A percentile compares a stretch with the other conserved stretches of the same genome.
Evolutionary conservation across 208 protist species (phyloP).

Genomic region (Sergeia podlipaevii): DNA sequence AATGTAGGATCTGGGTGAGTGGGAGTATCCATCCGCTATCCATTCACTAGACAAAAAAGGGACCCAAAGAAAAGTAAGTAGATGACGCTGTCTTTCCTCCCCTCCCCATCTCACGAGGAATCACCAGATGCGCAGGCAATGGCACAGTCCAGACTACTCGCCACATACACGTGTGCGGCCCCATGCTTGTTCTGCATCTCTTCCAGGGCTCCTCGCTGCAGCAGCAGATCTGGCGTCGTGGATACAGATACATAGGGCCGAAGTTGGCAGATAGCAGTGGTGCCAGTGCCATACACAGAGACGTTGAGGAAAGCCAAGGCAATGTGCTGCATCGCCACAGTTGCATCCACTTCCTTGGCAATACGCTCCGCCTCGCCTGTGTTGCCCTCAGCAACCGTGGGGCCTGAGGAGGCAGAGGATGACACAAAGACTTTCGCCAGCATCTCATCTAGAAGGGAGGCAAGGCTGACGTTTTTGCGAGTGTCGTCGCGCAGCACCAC

Average conservation of each 20-base stretch:
- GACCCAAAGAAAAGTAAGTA: no score
- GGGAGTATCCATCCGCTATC: no score
- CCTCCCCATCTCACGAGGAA: background rate
- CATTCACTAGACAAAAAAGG: no score
- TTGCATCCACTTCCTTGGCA: slow-evolving; percentile 16
- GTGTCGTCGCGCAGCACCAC: slow-evolving; percentile 31
- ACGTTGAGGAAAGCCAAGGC: slow-evolving; percentile 66
- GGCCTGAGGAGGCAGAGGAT: no score
- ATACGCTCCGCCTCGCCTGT: slow-evolving; percentile 18
- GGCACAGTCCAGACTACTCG: slow-evolving; percentile 20
- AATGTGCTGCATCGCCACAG: slow-evolving; percentile 26
- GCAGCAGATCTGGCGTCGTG: background rate
- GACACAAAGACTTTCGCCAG: background rate
- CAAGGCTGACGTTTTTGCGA: background rate
- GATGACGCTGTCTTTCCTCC: no score
- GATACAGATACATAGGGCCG: slow-evolving; percentile 14
- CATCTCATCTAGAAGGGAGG: slow-evolving; percentile 6
- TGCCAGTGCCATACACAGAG: slow-evolving; percentile 70
- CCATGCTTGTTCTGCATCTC: slow-evolving; percentile 56
- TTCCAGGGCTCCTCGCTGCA: slow-evolving; percentile 22
- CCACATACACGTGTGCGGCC: slow-evolving; percentile 27
- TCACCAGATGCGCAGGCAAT: slow-evolving; percentile 8
- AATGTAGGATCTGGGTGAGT: no score
- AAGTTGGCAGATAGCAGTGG: slow-evolving; percentile 45
- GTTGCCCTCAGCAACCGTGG: no score